Evolutionary conservation across 225 moss, liverwort and hornwort species (phyloP).

Genomic region (Neckera pumila): DNA sequence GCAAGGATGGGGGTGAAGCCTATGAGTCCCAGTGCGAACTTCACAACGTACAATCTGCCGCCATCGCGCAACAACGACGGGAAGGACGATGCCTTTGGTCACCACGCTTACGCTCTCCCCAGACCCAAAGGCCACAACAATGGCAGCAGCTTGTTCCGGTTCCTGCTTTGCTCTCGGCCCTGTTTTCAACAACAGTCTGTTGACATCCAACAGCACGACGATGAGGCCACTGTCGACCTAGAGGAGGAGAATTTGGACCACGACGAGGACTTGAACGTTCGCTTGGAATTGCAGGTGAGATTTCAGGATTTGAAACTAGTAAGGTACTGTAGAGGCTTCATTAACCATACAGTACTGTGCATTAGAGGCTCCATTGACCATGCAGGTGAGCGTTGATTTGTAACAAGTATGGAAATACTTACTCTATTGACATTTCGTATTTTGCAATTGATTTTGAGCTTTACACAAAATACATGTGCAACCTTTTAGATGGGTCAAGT

Average conservation of each 20-base stretch:
- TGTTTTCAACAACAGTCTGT: constrained; percentile 30
- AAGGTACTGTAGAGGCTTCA: background rate
- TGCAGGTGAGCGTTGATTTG: background rate
- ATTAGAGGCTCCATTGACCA: background rate
- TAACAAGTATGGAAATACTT: background rate
- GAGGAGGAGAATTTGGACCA: constrained; percentile 6
- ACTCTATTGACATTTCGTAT: background rate
- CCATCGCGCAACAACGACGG: background rate
- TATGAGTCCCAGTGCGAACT: constrained; percentile 41
- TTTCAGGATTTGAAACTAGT: background rate
- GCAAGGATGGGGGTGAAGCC: constrained; percentile 30
- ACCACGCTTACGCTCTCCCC: constrained; percentile 9
- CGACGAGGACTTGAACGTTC: background rate
- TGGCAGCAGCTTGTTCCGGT: constrained; percentile 29
- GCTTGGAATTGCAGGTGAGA: constrained; percentile 30
- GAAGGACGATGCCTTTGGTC: constrained; percentile 10
- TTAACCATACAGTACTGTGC: background rate
- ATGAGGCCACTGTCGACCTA: background rate
- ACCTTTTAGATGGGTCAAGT: background rate
- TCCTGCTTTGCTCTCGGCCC: constrained; percentile 55
- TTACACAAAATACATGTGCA: background rate
- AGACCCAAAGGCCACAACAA: background rate
- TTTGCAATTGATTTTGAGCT: background rate
- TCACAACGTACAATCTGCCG: constrained; percentile 34
- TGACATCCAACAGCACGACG: constrained; percentile 22